phyloP scores from a whole-genome alignment of 306 rosid species.

The Vigna angularis region DNA sequence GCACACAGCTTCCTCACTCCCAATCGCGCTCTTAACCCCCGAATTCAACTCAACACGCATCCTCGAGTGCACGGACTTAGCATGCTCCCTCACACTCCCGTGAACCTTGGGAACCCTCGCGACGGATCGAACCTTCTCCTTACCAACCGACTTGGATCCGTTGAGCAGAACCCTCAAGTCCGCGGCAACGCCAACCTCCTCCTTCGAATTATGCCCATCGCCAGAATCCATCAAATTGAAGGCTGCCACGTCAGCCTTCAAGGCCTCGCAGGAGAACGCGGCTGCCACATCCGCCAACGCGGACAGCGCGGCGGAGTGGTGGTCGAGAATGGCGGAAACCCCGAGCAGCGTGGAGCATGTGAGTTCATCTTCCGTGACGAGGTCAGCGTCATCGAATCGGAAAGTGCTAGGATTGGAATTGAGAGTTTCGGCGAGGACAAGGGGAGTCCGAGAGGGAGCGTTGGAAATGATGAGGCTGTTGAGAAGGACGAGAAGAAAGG shows the following conservation, averaged over 20 bases:
- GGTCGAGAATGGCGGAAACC: constrained; percentile 66
- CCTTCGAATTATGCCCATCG: constrained; percentile 71
- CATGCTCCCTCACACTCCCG: constrained; percentile 67
- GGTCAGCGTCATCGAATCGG: constrained; percentile 42
- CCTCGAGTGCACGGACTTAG: constrained; percentile 65
- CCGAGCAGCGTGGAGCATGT: constrained; percentile 50
- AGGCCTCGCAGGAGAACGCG: constrained; percentile 83
- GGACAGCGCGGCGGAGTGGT: constrained; percentile 58
- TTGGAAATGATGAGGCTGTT: constrained; percentile 61
- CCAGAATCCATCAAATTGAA: constrained; percentile 79
- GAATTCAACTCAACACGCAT: constrained; percentile 75
- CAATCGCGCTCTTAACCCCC: constrained; percentile 27
- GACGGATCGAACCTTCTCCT: constrained; percentile 50
- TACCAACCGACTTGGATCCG: constrained; percentile 86
- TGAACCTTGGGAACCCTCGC: constrained; percentile 62
- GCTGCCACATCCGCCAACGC: constrained; percentile 65
- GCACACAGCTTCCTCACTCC: constrained; percentile 47
- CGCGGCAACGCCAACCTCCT: constrained; percentile 74
- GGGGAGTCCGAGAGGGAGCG: constrained; percentile 49
- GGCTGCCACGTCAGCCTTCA: constrained; percentile 65
- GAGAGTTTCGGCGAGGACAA: constrained; percentile 54
- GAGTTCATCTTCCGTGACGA: constrained; percentile 61
- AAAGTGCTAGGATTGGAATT: constrained; percentile 41
- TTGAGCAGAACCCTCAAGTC: constrained; percentile 78
- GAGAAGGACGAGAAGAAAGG: constrained; percentile 67